These are phyloP conservation scores for Begonia loranthoides DNA, from an alignment of 306 rosid species.

Conservation along the genomic window DNA sequence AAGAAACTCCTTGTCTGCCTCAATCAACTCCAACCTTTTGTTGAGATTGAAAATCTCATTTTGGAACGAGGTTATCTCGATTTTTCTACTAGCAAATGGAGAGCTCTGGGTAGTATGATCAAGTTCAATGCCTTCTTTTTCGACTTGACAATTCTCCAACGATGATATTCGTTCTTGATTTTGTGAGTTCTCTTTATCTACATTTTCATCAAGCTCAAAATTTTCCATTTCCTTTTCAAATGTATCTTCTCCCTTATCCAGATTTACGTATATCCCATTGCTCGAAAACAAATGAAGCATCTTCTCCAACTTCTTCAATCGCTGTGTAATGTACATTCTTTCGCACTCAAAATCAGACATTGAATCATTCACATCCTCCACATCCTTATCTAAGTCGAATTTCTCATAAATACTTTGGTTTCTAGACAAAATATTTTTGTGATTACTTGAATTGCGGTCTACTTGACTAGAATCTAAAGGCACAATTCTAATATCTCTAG, in stretches of 20 bases:
- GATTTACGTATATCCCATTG: constrained; percentile 10
- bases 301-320: constrained; percentile 61
- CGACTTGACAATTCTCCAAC: constrained; percentile 13
- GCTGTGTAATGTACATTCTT: constrained; percentile 32
- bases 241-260: constrained; percentile 14
- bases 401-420: constrained; percentile 16
- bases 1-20: constrained; percentile 49
- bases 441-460: constrained; percentile 19
- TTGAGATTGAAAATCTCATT: constrained; percentile 24
- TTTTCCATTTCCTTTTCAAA: constrained; percentile 15
- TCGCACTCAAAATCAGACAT: constrained; percentile 42
- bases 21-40: constrained; percentile 54
- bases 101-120: constrained; percentile 15
- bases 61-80: constrained; percentile 26
- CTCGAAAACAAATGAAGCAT: constrained; percentile 34
- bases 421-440: constrained; percentile 15
- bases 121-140: constrained; percentile 19
- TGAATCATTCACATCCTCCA: constrained; percentile 17
- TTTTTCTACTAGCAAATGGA: constrained; percentile 5
- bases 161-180: constrained; percentile 9
- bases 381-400: constrained; percentile 17
- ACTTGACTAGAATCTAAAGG: constrained; percentile 23
- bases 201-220: constrained; percentile 1
- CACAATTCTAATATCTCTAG: constrained; percentile 67
- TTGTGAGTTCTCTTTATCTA: constrained; percentile 11